A percentile compares a stretch with the other conserved stretches of the same genome.
These are phyloP conservation scores for Solanum clarkiae DNA, from an alignment of 257 asterid species.

Conservation along the genomic window DNA sequence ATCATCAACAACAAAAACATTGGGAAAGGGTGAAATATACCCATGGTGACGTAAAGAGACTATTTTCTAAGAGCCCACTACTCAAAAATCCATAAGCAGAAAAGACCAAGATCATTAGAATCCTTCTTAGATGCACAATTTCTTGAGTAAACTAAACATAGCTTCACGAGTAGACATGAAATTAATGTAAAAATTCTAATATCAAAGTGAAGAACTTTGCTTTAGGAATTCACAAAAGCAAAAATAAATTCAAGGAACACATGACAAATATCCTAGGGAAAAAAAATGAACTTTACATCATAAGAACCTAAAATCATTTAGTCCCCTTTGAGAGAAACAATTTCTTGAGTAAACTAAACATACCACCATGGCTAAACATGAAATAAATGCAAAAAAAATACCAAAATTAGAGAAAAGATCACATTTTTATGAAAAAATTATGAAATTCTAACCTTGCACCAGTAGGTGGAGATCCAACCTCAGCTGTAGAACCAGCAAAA, in stretches of 20 bases:
- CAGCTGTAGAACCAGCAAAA: conserved; percentile 7
- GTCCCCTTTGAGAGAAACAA: not conserved
- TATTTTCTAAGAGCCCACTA: too few relatives aligned
- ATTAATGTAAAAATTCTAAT: not conserved
- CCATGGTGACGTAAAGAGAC: too few relatives aligned
- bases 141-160: not conserved
- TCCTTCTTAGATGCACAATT: not conserved
- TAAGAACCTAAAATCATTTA: not conserved
- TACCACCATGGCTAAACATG: not conserved
- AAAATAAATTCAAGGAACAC: not conserved
- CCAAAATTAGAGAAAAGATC: not conserved
- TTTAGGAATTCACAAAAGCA: not conserved
- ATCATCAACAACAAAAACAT: too few relatives aligned
- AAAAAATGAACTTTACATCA: not conserved
- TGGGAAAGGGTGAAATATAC: too few relatives aligned
- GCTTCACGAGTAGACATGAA: not conserved
- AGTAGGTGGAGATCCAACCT: conserved; percentile 37
- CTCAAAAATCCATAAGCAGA: not conserved
- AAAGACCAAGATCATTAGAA: not conserved
- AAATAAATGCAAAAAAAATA: not conserved
- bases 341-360: not conserved
- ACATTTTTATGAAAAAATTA: not conserved
- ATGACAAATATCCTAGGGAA: not conserved
- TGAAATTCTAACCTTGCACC: conserved; percentile 33
- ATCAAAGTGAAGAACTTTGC: not conserved